phyloP scores from a whole-genome alignment of 163 green algal species.

The Scenedesmus sp. region DNA sequence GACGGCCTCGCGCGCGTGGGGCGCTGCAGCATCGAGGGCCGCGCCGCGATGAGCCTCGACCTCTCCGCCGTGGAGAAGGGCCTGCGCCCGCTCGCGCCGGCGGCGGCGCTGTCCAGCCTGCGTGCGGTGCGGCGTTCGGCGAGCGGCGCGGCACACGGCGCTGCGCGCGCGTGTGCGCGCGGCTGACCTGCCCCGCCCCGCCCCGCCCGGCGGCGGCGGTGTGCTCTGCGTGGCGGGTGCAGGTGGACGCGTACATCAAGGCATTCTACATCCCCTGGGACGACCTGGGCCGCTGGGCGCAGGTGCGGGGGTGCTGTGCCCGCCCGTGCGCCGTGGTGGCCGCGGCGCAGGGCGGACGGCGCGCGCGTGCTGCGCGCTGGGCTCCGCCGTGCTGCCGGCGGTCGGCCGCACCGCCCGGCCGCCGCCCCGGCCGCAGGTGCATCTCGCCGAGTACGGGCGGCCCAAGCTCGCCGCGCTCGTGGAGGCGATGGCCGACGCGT shows the following conservation, averaged over 20 bases:
- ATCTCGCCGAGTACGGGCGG: slow-evolving; percentile 62
- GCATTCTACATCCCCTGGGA: slow-evolving; percentile 71
- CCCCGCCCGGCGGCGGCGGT: no score
- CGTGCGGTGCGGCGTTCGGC: slow-evolving; percentile 15
- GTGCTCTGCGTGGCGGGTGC: no score
- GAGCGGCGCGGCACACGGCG: no score
- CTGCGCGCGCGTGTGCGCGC: no score
- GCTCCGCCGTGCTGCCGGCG: background rate
- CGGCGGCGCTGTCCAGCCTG: background rate
- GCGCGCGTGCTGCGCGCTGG: no score
- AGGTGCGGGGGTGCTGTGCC: slow-evolving; percentile 18
- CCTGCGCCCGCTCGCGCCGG: slow-evolving; percentile 13
- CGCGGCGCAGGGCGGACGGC: no score
- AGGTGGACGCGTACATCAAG: slow-evolving; percentile 59
- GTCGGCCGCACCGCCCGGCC: background rate
- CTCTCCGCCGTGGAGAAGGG: slow-evolving; percentile 55
- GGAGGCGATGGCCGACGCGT: slow-evolving; percentile 52
- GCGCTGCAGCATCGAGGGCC: slow-evolving; percentile 58
- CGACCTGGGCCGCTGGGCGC: slow-evolving; percentile 58
- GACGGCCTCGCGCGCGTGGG: slow-evolving; percentile 52
- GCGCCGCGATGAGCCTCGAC: slow-evolving; percentile 63
- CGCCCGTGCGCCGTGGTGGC: background rate
- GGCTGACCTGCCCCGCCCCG: no score
- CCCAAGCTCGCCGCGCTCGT: slow-evolving; percentile 53
- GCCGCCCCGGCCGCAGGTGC: slow-evolving; percentile 29